Conservation (phyloP, 139 green algal genomes). For the Gonium pectorale region DNA sequence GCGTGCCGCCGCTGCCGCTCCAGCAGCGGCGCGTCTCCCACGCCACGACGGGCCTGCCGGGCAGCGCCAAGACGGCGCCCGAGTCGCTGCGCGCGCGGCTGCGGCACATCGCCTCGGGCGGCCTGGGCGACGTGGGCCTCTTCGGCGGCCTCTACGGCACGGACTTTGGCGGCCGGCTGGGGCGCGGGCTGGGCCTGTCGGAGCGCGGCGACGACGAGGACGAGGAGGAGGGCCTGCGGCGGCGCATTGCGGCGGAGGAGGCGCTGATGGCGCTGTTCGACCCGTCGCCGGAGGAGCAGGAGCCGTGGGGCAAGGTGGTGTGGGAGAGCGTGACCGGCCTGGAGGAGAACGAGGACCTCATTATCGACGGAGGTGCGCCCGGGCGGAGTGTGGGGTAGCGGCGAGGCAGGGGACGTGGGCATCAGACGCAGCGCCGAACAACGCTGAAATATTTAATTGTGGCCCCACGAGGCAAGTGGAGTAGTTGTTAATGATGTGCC, state of each 20-base stretch:
- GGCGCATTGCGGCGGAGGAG: slow-evolving; percentile 20
- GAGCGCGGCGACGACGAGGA: background rate
- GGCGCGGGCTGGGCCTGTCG: background rate
- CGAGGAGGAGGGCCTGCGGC: slow-evolving; percentile 22
- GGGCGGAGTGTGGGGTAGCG: no score
- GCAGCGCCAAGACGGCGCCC: background rate
- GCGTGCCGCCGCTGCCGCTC: no score
- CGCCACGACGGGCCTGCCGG: background rate
- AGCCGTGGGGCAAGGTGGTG: slow-evolving; percentile 42
- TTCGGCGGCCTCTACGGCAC: background rate
- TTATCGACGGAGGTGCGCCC: slow-evolving; percentile 40
- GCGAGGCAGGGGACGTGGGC: no score
- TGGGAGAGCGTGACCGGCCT: slow-evolving; percentile 52
- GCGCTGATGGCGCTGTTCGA: slow-evolving; percentile 17
- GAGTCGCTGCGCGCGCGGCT: background rate
- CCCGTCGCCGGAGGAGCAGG: slow-evolving; percentile 25
- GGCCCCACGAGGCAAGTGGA: no score
- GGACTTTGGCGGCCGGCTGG: background rate
- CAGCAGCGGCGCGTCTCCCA: no score
- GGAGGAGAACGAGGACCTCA: slow-evolving; percentile 40
- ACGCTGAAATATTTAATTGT: no score
- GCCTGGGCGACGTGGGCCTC: background rate
- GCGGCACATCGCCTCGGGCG: background rate
- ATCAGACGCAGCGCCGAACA: no score
- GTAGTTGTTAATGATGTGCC: no score